Evolutionary conservation across 2,329 filamentous ascomycete species (phyloP).

Genomic region (Hysterium pulicare): DNA sequence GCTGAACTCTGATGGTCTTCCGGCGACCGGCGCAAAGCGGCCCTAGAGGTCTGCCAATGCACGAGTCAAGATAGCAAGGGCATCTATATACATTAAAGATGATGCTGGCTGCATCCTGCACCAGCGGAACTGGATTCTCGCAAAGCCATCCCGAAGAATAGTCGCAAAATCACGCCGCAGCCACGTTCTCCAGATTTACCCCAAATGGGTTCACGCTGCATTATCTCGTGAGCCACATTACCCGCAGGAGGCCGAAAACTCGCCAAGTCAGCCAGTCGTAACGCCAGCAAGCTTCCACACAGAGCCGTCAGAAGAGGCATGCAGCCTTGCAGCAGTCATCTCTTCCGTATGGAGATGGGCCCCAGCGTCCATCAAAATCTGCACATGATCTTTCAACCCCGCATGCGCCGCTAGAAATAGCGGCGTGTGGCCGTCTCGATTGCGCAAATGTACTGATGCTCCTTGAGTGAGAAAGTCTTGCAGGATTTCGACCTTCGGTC

Average conservation of each 20-base stretch:
- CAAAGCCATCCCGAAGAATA: no score
- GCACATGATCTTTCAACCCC: constrained; percentile 53
- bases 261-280: constrained; percentile 28
- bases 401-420: constrained; percentile 58
- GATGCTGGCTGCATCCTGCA: no score
- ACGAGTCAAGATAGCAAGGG: no score
- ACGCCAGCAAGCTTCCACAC: constrained; percentile 24
- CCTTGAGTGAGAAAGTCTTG: constrained; percentile 55
- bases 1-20: no score
- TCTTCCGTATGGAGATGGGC: constrained; percentile 60
- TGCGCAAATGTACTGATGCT: constrained; percentile 58
- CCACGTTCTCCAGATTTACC: neutral
- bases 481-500: constrained; percentile 54
- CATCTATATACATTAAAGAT: no score
- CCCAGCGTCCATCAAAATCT: constrained; percentile 53
- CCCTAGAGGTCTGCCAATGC: no score
- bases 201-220: neutral
- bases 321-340: constrained; percentile 50
- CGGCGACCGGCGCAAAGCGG: no score
- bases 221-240: constrained; percentile 18
- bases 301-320: constrained; percentile 28
- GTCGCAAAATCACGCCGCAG: no score
- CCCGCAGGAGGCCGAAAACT: constrained; percentile 9
- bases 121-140: no score
- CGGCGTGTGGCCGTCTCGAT: constrained; percentile 56